Evolutionary conservation across 495 filamentous ascomycete genomes (phyloP), one percentile per base, ranked within the genome.

Genomic region (Aspergillus homomorphus): DNA sequence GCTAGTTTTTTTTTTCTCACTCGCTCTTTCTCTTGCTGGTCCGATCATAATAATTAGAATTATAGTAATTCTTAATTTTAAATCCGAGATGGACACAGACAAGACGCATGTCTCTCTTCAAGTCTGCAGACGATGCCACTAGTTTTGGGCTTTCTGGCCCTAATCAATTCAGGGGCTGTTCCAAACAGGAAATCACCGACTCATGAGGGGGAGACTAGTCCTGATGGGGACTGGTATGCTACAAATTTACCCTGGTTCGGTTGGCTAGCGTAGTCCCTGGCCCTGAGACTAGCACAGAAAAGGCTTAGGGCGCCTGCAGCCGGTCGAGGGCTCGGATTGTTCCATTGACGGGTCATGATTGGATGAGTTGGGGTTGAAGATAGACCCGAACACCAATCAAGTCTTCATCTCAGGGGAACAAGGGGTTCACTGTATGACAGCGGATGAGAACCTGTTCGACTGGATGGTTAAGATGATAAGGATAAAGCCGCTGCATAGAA

Each of bases 101-200:
- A 23, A 43, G 54, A 20, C 49, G 28, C 41, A 49, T 43, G 48
- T 54, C 41, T 30, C 20, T 42, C 21, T 46, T 56, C 41, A 19
- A 7, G 5, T n/a, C 21, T 26, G 21, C 21, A 50, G 23, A 24
- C 21, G 46, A 51, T 28, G 48, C 30, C 54, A 49, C 54, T 57
- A 57, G 54, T 57, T 26, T 38, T 38, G 22, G 30, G 45, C 44
- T 57, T 26, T 38, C 15, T 41, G 30, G 45, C 44, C 28, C 33
- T 49, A 48, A 23, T 22, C 23, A 49, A 10, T 57, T 61, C 54
- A 61, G 59, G 59, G 58, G 59, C 41, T 53, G 22, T 21, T 55
- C 54, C 10, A 23, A 57, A 54, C 22, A 49, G 59, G 59, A 57
- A 61, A 46, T 22, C 43, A 12, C 48, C 51, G 43, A 28, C 53